A percentile compares a stretch with the other conserved stretches of the same genome.
These are phyloP conservation scores for Claviceps citrina DNA, from an alignment of 2,329 filamentous ascomycete species.

Conservation along the genomic window DNA sequence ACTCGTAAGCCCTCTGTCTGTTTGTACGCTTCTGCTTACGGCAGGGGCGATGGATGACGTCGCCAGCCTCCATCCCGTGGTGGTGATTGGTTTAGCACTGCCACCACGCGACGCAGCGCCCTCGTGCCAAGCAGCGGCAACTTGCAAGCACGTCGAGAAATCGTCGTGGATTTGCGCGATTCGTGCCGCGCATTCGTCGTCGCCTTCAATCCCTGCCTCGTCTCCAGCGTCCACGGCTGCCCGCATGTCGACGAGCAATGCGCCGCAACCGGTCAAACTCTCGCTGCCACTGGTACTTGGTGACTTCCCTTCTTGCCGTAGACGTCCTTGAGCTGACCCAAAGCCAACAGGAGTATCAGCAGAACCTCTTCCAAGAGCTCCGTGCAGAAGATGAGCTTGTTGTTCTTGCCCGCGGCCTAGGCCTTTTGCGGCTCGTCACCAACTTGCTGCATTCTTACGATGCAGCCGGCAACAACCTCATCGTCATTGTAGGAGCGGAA, in stretches of 20 bases:
- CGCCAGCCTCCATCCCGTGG: neutral
- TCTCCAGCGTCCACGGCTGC: constrained; percentile 4
- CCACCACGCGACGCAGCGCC: too few species aligned
- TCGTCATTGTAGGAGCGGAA: constrained; percentile 76
- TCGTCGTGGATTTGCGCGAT: too few species aligned
- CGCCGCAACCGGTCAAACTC: constrained; percentile 59
- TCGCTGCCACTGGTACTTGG: constrained; percentile 45
- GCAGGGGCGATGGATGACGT: neutral
- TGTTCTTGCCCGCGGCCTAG: constrained; percentile 78
- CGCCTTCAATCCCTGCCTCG: neutral
- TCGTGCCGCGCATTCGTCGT: neutral
- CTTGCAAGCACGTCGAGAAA: too few species aligned
- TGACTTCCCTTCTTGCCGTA: neutral
- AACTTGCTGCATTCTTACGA: constrained; percentile 96
- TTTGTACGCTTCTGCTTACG: neutral
- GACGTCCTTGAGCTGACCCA: neutral
- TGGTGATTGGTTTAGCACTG: too few species aligned
- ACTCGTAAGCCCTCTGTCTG: too few species aligned
- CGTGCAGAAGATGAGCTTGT: constrained; percentile 86
- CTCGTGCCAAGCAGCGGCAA: too few species aligned
- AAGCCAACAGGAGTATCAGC: constrained; percentile 60
- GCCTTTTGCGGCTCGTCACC: constrained; percentile 81
- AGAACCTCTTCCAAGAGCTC: constrained; percentile 83
- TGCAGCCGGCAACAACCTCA: constrained; percentile 82
- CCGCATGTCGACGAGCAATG: constrained; percentile 38